phyloP scores from a whole-genome alignment of 306 rosid species.

The Delonix regia region DNA sequence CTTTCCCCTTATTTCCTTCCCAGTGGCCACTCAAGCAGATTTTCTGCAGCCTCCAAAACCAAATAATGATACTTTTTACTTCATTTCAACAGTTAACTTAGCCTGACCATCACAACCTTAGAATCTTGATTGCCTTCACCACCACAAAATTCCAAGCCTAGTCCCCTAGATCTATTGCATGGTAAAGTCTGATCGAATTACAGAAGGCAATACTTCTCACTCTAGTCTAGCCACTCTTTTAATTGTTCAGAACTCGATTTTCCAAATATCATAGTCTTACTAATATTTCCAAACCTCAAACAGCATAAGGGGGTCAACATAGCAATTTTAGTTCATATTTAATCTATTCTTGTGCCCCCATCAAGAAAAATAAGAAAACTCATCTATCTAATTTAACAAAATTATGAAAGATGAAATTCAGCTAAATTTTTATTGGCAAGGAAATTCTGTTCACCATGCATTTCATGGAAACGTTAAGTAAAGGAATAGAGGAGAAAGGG shows the following conservation, averaged over 20 bases:
- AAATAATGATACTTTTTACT: neutral
- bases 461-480: neutral
- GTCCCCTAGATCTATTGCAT: neutral
- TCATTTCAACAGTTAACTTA: neutral
- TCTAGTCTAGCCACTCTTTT: neutral
- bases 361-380: neutral
- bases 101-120: neutral
- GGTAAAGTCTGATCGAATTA: neutral
- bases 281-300: neutral
- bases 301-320: neutral
- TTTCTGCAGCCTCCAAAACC: neutral
- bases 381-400: neutral
- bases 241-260: neutral
- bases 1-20: neutral
- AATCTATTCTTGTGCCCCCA: neutral
- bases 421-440: neutral
- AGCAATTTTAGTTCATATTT: too few species aligned
- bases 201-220: neutral
- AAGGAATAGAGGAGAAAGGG: slow-evolving; percentile 5
- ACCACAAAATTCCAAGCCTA: neutral
- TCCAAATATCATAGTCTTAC: neutral
- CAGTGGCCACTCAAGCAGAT: neutral
- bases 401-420: neutral
- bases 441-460: neutral
- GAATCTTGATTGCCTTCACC: neutral